Base-by-base conservation (phyloP, 2,329 filamentous ascomycete species). In the Eutypella sp. region DNA sequence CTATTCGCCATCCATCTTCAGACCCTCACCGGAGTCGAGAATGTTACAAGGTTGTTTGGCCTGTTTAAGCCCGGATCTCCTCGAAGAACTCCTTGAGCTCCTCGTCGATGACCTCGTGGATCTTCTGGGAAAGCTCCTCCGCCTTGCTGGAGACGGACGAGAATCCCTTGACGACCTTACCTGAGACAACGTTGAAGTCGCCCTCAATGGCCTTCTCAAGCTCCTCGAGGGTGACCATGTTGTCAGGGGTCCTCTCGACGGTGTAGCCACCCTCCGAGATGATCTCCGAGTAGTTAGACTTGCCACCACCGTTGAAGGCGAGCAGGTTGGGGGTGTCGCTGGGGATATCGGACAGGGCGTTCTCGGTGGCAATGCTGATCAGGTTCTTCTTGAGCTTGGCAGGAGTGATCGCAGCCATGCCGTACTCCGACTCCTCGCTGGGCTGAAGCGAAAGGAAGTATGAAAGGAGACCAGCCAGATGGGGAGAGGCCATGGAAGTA, bases 381-480 rank as follows among this genome's bases (percentile, higher is more conserved):
- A 99, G 74, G 72, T 84, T 86, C 58, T 83, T 78, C 88, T 99
- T 99, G 62, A 99, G 80, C 81, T 96, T 84, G 77, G 88, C 87
- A 51, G 93, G 93, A 42, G 89, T 93, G 70, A 99, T 90, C 54
- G 86, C 78, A 49, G 87, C 87, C 62, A 96, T 84, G 53, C 91
- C 86, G 67, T 89, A 99, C 65, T 89, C 90, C 36, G 95, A 99
- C 72, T 95, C 89, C 61, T 80, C 79, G 55, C 87, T 75, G 41
- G 93, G 93, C 75, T 97, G 91, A 47, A 99, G 89, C 55, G 93
- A 99, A 50, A 99, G 84, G 73, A 95, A 88, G 81, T 99, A 99
- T 74, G 93, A 93, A 61, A 97, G 78, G 54, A 99, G 89, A 81
- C 93, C 93, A 66, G 85, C 86, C 67, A 99, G 87, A 72, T 99